phyloP scores from a whole-genome alignment of 495 filamentous ascomycete genomes.

The Talaromyces liani region DNA sequence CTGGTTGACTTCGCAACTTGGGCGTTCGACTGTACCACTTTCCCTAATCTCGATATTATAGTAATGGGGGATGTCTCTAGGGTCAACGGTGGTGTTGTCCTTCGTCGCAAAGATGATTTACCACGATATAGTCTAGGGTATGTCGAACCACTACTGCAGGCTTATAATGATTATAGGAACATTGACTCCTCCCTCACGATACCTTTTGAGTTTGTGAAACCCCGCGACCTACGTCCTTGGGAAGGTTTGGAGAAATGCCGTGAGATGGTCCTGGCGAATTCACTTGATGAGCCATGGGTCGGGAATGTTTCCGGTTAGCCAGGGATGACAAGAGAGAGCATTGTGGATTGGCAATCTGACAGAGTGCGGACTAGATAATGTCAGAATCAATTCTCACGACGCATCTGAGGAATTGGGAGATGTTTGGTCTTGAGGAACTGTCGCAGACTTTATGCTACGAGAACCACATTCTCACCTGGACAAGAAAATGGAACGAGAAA shows the following conservation, averaged over 20 bases:
- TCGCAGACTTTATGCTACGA: too few species aligned
- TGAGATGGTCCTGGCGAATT: background rate
- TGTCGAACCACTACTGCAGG: background rate
- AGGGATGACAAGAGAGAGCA: background rate
- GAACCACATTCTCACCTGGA: too few species aligned
- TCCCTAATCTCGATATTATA: background rate
- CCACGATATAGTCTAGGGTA: background rate
- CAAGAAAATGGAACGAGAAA: too few species aligned
- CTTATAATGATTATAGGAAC: background rate
- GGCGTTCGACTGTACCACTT: background rate
- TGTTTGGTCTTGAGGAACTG: too few species aligned
- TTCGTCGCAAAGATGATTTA: background rate
- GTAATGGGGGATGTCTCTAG: background rate
- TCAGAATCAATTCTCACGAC: too few species aligned
- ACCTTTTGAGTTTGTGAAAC: background rate
- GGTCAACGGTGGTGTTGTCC: background rate
- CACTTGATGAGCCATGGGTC: background rate
- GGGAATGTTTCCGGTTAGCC: background rate
- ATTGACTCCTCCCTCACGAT: background rate
- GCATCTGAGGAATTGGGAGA: too few species aligned
- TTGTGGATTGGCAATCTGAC: too few species aligned
- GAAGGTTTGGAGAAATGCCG: background rate
- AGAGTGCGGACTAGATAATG: too few species aligned
- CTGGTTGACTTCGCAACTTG: background rate
- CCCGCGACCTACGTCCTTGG: background rate